Conservation (phyloP, 129 eudicot species). For the Escallonia herrerae region DNA sequence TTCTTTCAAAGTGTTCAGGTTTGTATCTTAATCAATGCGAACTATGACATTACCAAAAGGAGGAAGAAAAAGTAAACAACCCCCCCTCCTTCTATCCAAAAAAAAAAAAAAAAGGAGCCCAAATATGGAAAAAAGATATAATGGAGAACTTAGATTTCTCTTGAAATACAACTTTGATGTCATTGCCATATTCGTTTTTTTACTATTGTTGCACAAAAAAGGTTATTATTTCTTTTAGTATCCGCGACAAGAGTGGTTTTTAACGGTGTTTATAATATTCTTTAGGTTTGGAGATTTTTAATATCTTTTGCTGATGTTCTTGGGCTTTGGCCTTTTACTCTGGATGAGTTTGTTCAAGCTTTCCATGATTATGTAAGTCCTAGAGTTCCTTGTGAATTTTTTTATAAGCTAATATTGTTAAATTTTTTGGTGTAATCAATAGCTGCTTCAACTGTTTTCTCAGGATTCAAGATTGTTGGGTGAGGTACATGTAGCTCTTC, state of each 20-base stretch:
- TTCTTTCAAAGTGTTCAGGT: too few species aligned
- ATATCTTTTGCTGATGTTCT: constrained; percentile 91
- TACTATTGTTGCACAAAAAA: too few species aligned
- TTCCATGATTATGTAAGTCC: constrained; percentile 82
- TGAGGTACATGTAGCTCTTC: constrained; percentile 81
- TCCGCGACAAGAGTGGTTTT: background rate
- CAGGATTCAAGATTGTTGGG: constrained; percentile 84
- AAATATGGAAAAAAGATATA: too few species aligned
- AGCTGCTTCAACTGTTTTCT: constrained; percentile 2
- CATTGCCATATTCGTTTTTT: too few species aligned
- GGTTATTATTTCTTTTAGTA: too few species aligned
- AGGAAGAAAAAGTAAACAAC: too few species aligned
- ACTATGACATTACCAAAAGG: too few species aligned
- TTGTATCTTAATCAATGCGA: too few species aligned
- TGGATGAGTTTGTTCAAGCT: constrained; percentile 87
- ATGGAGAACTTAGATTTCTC: too few species aligned
- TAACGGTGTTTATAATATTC: constrained; percentile 8
- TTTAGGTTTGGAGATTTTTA: constrained; percentile 80
- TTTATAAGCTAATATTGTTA: background rate
- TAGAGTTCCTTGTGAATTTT: constrained; percentile 4
- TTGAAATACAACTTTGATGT: too few species aligned
- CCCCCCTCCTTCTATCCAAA: too few species aligned
- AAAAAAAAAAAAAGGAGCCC: too few species aligned
- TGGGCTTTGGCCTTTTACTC: constrained; percentile 96
- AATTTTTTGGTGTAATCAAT: constrained; percentile 1